Evolutionary conservation across 805 yeast species (phyloP).

Genomic region (Zygoascus biomembranicola): DNA sequence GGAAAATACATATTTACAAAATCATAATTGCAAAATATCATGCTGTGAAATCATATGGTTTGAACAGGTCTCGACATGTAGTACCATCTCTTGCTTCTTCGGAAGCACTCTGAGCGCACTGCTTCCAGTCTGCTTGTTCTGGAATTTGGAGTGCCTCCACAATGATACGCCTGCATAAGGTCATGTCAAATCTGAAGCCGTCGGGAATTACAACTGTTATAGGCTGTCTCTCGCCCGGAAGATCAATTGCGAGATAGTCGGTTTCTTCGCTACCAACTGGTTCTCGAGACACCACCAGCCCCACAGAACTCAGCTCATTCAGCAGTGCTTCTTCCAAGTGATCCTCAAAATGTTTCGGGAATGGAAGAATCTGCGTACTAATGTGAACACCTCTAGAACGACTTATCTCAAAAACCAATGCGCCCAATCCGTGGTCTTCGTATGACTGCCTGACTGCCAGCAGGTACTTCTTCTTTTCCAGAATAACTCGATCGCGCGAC

Average conservation of each 20-base stretch:
- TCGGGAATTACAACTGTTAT: constrained; percentile 10
- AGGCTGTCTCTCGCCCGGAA: constrained; percentile 7
- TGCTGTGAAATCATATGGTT: constrained; percentile 43
- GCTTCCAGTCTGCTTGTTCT: constrained; percentile 65
- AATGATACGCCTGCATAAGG: constrained; percentile 74
- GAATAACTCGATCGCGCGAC: constrained; percentile 18
- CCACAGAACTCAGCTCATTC: constrained; percentile 5
- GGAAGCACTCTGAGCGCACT: constrained; percentile 55
- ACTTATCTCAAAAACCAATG: constrained; percentile 65
- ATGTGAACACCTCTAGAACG: constrained; percentile 59
- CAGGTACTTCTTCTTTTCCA: constrained; percentile 44
- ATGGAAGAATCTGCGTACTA: constrained; percentile 70
- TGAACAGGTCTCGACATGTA: constrained; percentile 48
- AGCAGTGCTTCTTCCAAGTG: constrained; percentile 30
- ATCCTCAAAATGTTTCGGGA: constrained; percentile 38
- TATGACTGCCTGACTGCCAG: constrained; percentile 42
- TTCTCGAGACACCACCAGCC: constrained; percentile 1
- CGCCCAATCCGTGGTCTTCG: constrained; percentile 34
- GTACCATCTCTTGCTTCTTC: constrained; percentile 60
- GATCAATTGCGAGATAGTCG: constrained; percentile 17
- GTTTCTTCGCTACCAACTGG: constrained; percentile 24
- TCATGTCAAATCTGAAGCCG: constrained; percentile 49
- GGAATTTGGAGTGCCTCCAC: constrained; percentile 56
- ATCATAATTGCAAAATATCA: background rate
- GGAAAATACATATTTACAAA: background rate